Evolutionary conservation across 1,284 basidiomycete species (phyloP).

Genomic region (Fomitopsis schrenkii): DNA sequence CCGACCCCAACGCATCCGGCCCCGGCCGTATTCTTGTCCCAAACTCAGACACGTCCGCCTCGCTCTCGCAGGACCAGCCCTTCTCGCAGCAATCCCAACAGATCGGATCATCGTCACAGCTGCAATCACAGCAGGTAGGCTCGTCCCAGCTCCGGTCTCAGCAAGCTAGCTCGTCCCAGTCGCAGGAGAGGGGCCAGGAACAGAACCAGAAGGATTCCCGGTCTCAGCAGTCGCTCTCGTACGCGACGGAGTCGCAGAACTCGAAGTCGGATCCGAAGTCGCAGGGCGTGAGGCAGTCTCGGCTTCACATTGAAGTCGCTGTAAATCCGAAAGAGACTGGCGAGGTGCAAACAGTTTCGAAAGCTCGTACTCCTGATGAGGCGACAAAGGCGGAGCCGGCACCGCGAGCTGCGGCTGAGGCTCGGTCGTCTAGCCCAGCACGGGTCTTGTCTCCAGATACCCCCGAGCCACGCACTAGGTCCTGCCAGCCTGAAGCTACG

Average conservation of each 20-base stretch:
- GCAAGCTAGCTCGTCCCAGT: background rate
- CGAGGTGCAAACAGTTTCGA: background rate
- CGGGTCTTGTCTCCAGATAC: background rate
- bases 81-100: conserved; percentile 10
- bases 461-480: conserved; percentile 9
- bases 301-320: conserved; percentile 14
- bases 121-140: background rate
- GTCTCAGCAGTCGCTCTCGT: conserved; percentile 9
- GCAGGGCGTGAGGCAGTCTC: conserved; percentile 9
- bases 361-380: background rate
- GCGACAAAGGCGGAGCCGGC: background rate
- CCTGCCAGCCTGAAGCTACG: conserved; percentile 14
- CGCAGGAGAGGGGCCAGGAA: background rate
- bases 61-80: conserved; percentile 11
- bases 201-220: background rate
- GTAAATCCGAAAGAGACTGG: background rate
- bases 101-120: background rate
- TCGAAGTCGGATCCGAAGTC: background rate
- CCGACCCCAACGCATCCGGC: conserved; percentile 20
- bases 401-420: background rate
- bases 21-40: conserved; percentile 42
- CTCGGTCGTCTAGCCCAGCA: background rate
- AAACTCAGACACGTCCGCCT: conserved; percentile 45
- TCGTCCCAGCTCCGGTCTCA: too few species aligned
- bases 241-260: conserved; percentile 6